Evolutionary conservation across 208 protist genomes (phyloP), one percentile per base, ranked within the genome.

Genomic region (Naegleria lovaniensis): DNA sequence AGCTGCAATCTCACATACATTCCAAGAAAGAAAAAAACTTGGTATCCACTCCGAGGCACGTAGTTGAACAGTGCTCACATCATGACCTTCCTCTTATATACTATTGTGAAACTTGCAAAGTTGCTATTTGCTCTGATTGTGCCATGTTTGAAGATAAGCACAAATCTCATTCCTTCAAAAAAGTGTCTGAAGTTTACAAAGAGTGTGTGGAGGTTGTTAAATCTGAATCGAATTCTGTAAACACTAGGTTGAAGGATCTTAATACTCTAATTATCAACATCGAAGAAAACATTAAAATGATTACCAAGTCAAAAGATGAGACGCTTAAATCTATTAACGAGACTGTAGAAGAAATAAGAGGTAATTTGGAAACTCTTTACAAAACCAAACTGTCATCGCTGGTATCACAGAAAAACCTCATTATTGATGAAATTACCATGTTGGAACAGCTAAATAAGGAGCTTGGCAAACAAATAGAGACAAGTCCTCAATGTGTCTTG

Each of bases 121-220:
- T n/a, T 13, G 9, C 83, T 36, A 52, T 87, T 16, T 87, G 83
- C 38, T 51, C 39, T 38, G 83, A 87, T 52, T 87, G 83, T 51
- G 83, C 83, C 40, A 87, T 87, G 83, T 87, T 87, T 51, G 83
- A 87, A 29, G 83, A 87, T 51, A 40, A 87, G 52, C 83, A 87
- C 83, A 87, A 87, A 36, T 13, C 13, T 29, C 83, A 87, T 48
- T 36, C 7, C 15, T 87, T 87, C 29, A 87, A 87, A 29, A 87
- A 87, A 48, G 33, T 87, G 11, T n/a, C 29, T 9, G 40, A 87
- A 87, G 83, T 87, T 40, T 87, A 87, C 40, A 25, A 87, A 48
- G 22, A 87, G 52, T 38, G 33, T 38, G 15, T 87, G 0, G 16
- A 41, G 9, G 29, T 52, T 33, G 41, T 87, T 16, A 87, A 51